Conservation (phyloP, 2,329 filamentous ascomycete species). For the Tolypocladium tropicale region DNA sequence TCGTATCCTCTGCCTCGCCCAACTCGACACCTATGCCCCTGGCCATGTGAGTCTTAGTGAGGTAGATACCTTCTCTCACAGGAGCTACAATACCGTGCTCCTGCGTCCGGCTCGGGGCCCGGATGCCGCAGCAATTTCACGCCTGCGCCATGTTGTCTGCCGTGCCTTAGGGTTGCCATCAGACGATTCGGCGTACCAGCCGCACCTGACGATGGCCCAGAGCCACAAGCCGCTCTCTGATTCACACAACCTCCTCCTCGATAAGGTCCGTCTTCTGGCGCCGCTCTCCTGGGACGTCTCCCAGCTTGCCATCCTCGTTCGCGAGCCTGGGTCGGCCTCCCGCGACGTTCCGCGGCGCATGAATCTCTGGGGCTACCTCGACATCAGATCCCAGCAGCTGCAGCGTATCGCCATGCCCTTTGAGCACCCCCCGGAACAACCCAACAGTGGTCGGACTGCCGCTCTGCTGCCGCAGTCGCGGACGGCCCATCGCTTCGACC, state of each 20-base stretch:
- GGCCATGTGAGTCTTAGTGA: constrained; percentile 23
- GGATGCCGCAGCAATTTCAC: constrained; percentile 11
- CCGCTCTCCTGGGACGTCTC: constrained; percentile 35
- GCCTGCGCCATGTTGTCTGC: constrained; percentile 25
- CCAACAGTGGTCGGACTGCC: not conserved
- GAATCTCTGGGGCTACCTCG: constrained; percentile 45
- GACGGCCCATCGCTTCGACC: not conserved
- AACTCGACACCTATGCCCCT: constrained; percentile 4
- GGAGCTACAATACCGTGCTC: constrained; percentile 39
- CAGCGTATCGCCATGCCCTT: not conserved
- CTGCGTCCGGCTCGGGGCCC: constrained; percentile 15
- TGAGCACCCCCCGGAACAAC: not conserved
- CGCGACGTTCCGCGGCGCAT: constrained; percentile 31
- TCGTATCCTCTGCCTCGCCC: constrained; percentile 12
- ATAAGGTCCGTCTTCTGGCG: constrained; percentile 40
- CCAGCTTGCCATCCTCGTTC: constrained; percentile 41
- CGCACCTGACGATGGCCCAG: constrained; percentile 53
- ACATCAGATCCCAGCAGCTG: constrained; percentile 14
- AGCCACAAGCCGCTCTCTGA: constrained; percentile 33
- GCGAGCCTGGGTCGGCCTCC: constrained; percentile 27
- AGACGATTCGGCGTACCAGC: constrained; percentile 16
- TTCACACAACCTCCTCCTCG: constrained; percentile 38
- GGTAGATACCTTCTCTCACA: constrained; percentile 37
- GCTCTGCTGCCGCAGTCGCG: not conserved
- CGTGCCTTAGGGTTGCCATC: constrained; percentile 20